These are phyloP conservation scores for Tilletia walkeri DNA, from an alignment of 1,284 basidiomycete species.

Conservation along the genomic window DNA sequence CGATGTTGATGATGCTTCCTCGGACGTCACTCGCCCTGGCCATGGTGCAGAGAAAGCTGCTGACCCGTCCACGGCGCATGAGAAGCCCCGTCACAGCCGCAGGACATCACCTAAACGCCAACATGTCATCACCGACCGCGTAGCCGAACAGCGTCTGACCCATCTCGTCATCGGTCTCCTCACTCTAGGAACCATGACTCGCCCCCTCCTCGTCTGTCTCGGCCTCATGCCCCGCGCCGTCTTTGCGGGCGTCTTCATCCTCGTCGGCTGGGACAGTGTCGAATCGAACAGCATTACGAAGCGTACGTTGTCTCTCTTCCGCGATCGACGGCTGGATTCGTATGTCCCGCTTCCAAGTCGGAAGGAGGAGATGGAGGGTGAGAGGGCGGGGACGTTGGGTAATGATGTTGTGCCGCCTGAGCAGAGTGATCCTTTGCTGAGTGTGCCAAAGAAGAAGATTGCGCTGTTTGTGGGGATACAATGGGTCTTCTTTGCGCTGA, in stretches of 20 bases:
- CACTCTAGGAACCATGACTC: constrained; percentile 54
- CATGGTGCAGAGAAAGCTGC: constrained; percentile 28
- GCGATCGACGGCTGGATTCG: constrained; percentile 61
- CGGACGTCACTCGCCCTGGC: neutral
- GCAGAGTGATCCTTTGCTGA: constrained; percentile 62
- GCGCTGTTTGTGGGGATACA: constrained; percentile 77
- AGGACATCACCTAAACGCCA: constrained; percentile 19
- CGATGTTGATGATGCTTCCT: neutral
- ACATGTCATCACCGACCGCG: constrained; percentile 42
- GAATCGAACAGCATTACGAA: constrained; percentile 78
- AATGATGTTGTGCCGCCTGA: constrained; percentile 20
- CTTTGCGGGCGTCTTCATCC: constrained; percentile 53
- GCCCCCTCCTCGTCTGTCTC: constrained; percentile 51
- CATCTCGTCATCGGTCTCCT: constrained; percentile 52
- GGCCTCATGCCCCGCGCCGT: constrained; percentile 49
- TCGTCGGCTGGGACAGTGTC: constrained; percentile 63
- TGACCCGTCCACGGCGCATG: constrained; percentile 13
- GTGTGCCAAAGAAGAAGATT: constrained; percentile 73
- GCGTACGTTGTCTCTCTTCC: constrained; percentile 77
- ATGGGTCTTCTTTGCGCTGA: constrained; percentile 80
- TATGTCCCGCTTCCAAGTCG: neutral
- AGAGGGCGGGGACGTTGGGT: neutral
- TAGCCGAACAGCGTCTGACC: constrained; percentile 51
- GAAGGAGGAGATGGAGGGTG: neutral
- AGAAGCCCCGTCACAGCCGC: too few relatives aligned